Base-by-base conservation (phyloP, 306 rosid genomes). In the Prunus mira region DNA sequence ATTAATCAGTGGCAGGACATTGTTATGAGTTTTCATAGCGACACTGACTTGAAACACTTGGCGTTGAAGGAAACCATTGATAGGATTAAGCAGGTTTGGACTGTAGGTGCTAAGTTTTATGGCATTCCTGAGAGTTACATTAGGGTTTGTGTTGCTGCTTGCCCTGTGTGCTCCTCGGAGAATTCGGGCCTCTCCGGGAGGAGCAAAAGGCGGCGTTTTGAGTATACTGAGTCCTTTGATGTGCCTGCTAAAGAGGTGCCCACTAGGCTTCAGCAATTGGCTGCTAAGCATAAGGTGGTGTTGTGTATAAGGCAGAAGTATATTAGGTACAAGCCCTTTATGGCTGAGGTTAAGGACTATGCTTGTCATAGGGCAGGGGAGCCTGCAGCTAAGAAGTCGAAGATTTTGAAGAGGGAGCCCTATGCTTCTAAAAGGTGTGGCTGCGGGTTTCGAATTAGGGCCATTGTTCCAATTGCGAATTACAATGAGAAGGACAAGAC, bases 321-420 rank as follows among this genome's bases (percentile, higher is more conserved):
- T 54, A 96, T 96, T 79, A 82, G 99, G 87, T 96, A 96, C 82
- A 96, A 96, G 80, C 99, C 99, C 49, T 96, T 96, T 74, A 92
- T 96, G 99, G 99, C 98, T 3, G 99, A 96, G 91, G 99, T 96
- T 46, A 96, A 96, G 91, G 99, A 96, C 61, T 96, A 96, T 71
- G 99, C 99, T 52, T 96, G 99, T 67, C 99, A 96, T 51, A 81
- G 99, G 77, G 99, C 99, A 0, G 99, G 99, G 0, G 98, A 96
- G 79, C 99, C 99, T 5, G 90, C 90, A 4, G 87, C 90, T 0
- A 92, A 89, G 91, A 96, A 92, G 78, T 80, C 90, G 0, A 96
- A 92, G 82, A 78, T 87, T 79, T 84, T 92, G 86, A 96, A 96
- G 89, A 87, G 98, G 91, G 99, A 96, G 75, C 99, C 99, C 0